These are phyloP conservation scores for Suhomyces emberorum DNA, from an alignment of 805 yeast genomes.

Conservation along the genomic window DNA sequence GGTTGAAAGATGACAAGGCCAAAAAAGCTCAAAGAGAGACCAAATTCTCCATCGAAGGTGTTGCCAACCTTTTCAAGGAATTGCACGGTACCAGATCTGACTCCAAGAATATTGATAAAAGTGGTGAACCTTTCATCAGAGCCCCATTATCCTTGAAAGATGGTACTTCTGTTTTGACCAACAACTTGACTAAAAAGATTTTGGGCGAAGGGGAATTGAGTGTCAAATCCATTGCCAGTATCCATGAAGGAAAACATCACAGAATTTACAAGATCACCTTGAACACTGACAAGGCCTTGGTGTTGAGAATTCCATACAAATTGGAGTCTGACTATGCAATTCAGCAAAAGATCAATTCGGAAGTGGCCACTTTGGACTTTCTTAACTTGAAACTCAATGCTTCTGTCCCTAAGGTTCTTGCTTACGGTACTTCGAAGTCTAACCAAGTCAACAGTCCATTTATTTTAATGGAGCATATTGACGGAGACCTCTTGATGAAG, in stretches of 20 bases:
- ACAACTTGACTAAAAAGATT: constrained; percentile 42
- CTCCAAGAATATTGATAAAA: constrained; percentile 19
- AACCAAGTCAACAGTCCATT: constrained; percentile 74
- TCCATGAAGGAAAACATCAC: constrained; percentile 94
- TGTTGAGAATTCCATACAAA: constrained; percentile 83
- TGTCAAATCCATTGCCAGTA: constrained; percentile 71
- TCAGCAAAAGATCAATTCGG: constrained; percentile 71
- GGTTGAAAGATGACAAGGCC: constrained; percentile 75
- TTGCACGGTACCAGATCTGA: constrained; percentile 38
- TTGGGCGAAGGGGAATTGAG: constrained; percentile 45
- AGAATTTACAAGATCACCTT: constrained; percentile 74
- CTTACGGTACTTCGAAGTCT: constrained; percentile 57
- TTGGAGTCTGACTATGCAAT: constrained; percentile 64
- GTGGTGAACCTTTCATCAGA: constrained; percentile 19
- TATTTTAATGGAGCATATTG: constrained; percentile 73
- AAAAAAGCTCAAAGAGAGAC: constrained; percentile 80
- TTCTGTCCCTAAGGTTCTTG: constrained; percentile 69
- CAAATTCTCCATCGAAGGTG: constrained; percentile 76
- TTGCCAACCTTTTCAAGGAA: constrained; percentile 49
- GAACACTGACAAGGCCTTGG: constrained; percentile 56
- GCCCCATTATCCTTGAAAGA: constrained; percentile 40
- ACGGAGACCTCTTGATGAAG: constrained; percentile 82
- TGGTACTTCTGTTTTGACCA: constrained; percentile 44
- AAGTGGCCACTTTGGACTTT: constrained; percentile 92
- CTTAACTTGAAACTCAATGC: constrained; percentile 59